Evolutionary conservation across 1,284 basidiomycete species (phyloP), one percentile per base, ranked within the genome.

Genomic region (Cryptococcus sp.): DNA sequence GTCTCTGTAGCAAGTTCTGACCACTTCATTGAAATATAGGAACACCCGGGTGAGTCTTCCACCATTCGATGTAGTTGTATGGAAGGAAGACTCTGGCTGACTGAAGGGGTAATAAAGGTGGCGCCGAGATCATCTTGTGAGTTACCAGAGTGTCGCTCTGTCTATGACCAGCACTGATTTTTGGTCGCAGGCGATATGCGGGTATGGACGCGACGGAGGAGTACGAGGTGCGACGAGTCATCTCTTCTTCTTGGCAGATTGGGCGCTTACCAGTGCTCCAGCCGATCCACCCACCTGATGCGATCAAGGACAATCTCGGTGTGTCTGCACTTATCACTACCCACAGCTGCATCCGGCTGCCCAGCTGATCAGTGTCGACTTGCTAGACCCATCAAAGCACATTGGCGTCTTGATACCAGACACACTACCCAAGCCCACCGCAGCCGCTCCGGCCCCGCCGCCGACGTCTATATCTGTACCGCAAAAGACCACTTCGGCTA

Each of bases 241-340:
- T 10, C 31, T 8, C 31, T 35, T 31, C 27, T 31, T 35, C 13
- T 35, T 13, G 25, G 48, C 23, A n/a, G 15, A 48, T 38, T 3
- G 19, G 20, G 39, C 25, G 38, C 31, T 35, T 8, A 35, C 7
- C 8, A 35, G 31, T 35, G 31, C 31, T 27, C 7, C 35, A 74
- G 54, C 87, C 88, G 8, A 91, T 93, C 46, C 91, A 94, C 71
- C 91, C 91, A 0, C 91, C 90, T 3, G 87, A 93, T 67, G 88
- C 90, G 1, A 91, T 94, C 66, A 88, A 86, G 35, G 88, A 87
- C 31, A 87, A 94, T 74, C 81, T 95, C 22, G 88, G 88, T 48
- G 81, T 81, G 41, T 85, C 19, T 38, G 13, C 20, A 45, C 10
- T 23, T 10, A 45, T 47, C 19, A 19, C 16, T 50, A 25, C 31